phyloP scores from a whole-genome alignment of 2,329 filamentous ascomycete species.

The Clonostachys chloroleuca region DNA sequence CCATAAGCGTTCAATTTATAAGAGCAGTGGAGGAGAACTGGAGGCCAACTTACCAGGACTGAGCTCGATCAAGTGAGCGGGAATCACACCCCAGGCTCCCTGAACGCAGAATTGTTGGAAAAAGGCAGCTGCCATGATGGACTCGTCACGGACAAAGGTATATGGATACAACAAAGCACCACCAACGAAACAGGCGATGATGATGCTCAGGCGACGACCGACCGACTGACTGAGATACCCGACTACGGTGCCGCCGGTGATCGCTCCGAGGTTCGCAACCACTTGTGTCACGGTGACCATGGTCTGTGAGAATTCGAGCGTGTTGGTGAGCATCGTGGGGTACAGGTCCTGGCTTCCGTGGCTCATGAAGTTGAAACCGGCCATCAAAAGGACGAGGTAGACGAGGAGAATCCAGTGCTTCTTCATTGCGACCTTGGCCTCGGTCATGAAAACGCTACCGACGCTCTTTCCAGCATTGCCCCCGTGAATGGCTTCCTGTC shows the following conservation, averaged over 20 bases:
- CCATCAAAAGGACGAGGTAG: conserved; percentile 84
- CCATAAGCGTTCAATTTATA: too few relatives aligned
- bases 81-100: conserved; percentile 73
- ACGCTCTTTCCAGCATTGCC: conserved; percentile 15
- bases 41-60: conserved; percentile 45
- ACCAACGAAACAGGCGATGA: conserved; percentile 58
- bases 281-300: conserved; percentile 67
- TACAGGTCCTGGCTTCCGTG: conserved; percentile 67
- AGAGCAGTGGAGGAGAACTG: too few relatives aligned
- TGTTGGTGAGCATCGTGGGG: conserved; percentile 54
- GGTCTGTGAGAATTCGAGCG: conserved; percentile 46
- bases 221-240: conserved; percentile 67
- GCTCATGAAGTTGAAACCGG: conserved; percentile 86
- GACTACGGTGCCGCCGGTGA: conserved; percentile 61
- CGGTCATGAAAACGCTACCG: conserved; percentile 52
- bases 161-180: conserved; percentile 83
- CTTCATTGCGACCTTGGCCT: conserved; percentile 74
- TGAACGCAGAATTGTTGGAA: conserved; percentile 70
- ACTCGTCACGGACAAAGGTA: conserved; percentile 58
- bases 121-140: conserved; percentile 75
- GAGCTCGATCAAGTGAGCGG: conserved; percentile 75
- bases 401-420: conserved; percentile 76
- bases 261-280: conserved; percentile 67
- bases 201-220: conserved; percentile 65
- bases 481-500: conserved; percentile 17